Evolutionary conservation across 1,284 basidiomycete genomes (phyloP), one percentile per base, ranked within the genome.

Genomic region (Puccinia triticina): DNA sequence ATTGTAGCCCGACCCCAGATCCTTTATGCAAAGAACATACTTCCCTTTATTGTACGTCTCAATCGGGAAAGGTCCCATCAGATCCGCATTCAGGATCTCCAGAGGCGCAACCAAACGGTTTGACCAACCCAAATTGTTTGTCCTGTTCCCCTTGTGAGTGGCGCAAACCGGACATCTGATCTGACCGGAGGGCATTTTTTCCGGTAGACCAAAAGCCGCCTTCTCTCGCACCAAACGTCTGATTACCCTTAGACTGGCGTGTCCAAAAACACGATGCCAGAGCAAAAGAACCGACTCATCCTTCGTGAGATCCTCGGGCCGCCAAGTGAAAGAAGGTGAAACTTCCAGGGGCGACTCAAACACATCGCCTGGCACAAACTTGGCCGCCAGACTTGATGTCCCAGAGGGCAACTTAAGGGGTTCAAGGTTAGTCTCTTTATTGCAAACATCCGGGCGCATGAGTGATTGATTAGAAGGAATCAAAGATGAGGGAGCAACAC

Each of bases 51-150:
- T 5, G 18, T 37, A 34, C 0, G 75, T 32, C 3, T 34, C 48
- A 57, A 67, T 16, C 5, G 64, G 64, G 32, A 67, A 67, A 37
- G 64, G 32, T 2, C 64, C 64, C 67, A 71, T 71, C 32, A 71
- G 48, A 71, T 71, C 40, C 2, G 21, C 32, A 23, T 23, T 26
- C 23, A 71, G 11, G 29, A 71, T 71, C 11, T 71, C 67, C 8
- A 43, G 11, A 14, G 61, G 67, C 12, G n/a, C 23, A 2, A 16
- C 59, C 32, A 32, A 2, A 10, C 26, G 5, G 16, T 32, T 18
- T 10, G 18, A 32, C 1, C 12, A 11, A 3, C 16, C 26, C 1
- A 16, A 3, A 3, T 34, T 16, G 12, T 34, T 34, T 18, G 26
- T 26, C 11, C 29, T 14, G 7, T 4, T 61, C 11, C 26, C 26